Evolutionary conservation across 495 filamentous ascomycete species (phyloP).

Genomic region (Lepidopterella palustris): DNA sequence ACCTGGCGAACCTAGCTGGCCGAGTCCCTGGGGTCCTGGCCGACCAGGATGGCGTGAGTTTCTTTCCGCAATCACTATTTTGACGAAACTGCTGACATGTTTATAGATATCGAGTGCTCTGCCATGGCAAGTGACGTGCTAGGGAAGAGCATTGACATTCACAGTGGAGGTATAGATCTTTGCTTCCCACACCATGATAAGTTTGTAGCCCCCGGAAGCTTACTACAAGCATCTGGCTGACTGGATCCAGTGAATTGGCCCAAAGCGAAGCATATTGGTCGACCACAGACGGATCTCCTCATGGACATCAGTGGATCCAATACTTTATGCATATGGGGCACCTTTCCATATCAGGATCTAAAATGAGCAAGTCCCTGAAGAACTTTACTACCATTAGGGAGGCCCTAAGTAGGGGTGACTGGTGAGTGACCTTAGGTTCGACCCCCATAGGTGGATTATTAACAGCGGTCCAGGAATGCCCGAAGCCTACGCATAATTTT

Average conservation of each 20-base stretch:
- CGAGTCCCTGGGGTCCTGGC: conserved; percentile 77
- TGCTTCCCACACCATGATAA: conserved; percentile 89
- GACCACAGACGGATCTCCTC: not conserved
- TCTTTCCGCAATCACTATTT: no score
- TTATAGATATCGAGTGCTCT: conserved; percentile 66
- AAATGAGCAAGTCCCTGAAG: conserved; percentile 94
- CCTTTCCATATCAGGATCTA: conserved; percentile 78
- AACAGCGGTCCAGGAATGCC: no score
- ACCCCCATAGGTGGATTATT: no score
- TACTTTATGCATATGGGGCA: conserved; percentile 98
- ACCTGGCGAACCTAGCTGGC: conserved; percentile 86
- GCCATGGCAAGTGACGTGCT: conserved; percentile 89
- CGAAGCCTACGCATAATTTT: conserved; percentile 81
- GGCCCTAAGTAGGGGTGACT: conserved; percentile 65
- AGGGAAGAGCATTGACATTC: conserved; percentile 79
- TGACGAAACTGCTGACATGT: no score
- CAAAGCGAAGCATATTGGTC: conserved; percentile 80
- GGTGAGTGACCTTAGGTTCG: no score
- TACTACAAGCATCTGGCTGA: no score
- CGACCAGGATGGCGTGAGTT: conserved; percentile 96
- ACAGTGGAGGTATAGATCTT: conserved; percentile 89
- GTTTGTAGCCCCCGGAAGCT: no score
- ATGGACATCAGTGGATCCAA: conserved; percentile 68
- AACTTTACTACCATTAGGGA: conserved; percentile 96
- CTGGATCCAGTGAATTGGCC: not conserved